Percentiles rank a stretch among this genome's conserved stretches.
These are phyloP conservation scores for Clarireedia monteithiana DNA, from an alignment of 2,329 filamentous ascomycete species.

Conservation along the genomic window DNA sequence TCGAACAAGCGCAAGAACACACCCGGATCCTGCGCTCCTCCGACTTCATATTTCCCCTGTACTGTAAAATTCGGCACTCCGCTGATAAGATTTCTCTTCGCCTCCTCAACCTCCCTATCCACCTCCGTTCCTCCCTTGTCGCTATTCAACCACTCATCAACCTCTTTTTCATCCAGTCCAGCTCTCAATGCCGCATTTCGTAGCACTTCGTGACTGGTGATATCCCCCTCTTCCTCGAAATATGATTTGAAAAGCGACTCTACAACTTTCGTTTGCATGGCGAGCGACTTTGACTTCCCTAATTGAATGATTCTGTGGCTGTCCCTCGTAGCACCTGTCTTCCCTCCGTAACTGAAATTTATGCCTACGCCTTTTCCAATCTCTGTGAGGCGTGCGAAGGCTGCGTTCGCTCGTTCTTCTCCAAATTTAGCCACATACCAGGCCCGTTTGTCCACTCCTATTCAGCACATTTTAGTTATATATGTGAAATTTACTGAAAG, in stretches of 20 bases:
- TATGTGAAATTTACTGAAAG: neutral
- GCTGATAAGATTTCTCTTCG: constrained; percentile 41
- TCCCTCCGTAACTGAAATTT: constrained; percentile 62
- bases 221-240: constrained; percentile 57
- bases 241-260: constrained; percentile 57
- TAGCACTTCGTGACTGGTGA: constrained; percentile 49
- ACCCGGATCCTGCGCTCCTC: constrained; percentile 63
- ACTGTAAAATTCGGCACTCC: constrained; percentile 73
- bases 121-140: constrained; percentile 43
- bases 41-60: constrained; percentile 57
- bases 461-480: neutral
- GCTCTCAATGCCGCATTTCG: constrained; percentile 43
- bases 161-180: constrained; percentile 45
- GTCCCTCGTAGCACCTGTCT: constrained; percentile 69
- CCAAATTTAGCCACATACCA: constrained; percentile 58
- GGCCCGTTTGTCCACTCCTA: constrained; percentile 43
- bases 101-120: constrained; percentile 29
- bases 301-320: constrained; percentile 71
- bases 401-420: constrained; percentile 48
- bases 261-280: constrained; percentile 52
- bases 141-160: constrained; percentile 44
- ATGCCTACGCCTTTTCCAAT: constrained; percentile 62
- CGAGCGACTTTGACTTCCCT: constrained; percentile 44
- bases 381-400: constrained; percentile 48
- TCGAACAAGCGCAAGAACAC: constrained; percentile 61